Percentiles rank a stretch among this genome's conserved stretches.
Conservation (phyloP, 106 monocot species). For the Phalaenopsis equestris region DNA sequence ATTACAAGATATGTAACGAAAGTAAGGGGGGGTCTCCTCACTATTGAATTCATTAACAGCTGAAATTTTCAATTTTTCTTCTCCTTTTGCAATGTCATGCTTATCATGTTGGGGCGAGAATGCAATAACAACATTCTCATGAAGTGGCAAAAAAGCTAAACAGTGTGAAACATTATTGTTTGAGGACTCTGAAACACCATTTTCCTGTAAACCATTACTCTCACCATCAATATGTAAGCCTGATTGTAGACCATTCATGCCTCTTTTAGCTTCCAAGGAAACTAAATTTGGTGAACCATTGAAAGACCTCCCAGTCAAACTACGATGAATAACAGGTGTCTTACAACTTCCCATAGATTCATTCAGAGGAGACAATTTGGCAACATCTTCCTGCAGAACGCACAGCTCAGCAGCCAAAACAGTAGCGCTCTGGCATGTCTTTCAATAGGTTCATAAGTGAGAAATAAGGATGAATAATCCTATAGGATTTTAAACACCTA, state of each 20-base stretch:
- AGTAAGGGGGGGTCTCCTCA: constrained; percentile 42
- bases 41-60: constrained; percentile 42
- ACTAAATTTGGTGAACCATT: constrained; percentile 4
- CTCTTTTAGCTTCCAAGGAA: neutral
- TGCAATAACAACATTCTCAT: constrained; percentile 24
- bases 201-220: neutral
- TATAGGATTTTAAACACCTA: constrained; percentile 36
- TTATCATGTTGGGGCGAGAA: constrained; percentile 49
- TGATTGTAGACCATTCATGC: neutral
- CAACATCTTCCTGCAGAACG: constrained; percentile 13
- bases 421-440: constrained; percentile 31
- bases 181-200: neutral
- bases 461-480: constrained; percentile 28
- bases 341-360: constrained; percentile 6
- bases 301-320: neutral
- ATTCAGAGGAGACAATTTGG: constrained; percentile 6
- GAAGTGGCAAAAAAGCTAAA: constrained; percentile 13
- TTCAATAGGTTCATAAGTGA: constrained; percentile 42
- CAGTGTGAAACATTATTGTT: constrained; percentile 4
- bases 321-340: neutral
- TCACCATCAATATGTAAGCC: neutral
- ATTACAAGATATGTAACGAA: constrained; percentile 69
- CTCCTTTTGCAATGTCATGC: constrained; percentile 69
- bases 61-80: constrained; percentile 69
- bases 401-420: constrained; percentile 26